Conservation (phyloP, 2,329 filamentous ascomycete genomes). For the Furcasterigmium sp. region DNA sequence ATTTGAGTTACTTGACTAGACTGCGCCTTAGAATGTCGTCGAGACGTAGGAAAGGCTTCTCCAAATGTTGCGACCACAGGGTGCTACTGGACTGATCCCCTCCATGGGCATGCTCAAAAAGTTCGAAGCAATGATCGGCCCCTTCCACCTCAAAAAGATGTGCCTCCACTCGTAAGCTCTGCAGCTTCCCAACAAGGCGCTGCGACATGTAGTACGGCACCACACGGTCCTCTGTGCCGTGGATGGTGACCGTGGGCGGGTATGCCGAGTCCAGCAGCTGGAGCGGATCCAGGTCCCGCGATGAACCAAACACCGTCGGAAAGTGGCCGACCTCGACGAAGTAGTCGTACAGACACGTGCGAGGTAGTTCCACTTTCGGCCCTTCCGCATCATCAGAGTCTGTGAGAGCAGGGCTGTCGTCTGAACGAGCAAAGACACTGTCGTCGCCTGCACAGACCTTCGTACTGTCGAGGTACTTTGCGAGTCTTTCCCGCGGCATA, state of each 20-base stretch:
- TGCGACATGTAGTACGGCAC: background rate
- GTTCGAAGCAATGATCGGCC: background rate
- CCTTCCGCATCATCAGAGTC: background rate
- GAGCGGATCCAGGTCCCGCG: background rate
- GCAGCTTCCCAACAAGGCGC: background rate
- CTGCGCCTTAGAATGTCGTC: no score
- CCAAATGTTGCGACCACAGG: no score
- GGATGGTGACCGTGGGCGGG: background rate
- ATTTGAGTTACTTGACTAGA: no score
- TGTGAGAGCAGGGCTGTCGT: background rate
- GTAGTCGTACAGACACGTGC: background rate
- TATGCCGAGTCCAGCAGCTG: background rate
- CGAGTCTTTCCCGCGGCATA: background rate
- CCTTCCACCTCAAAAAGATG: background rate
- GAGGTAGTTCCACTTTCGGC: background rate
- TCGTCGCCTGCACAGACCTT: background rate
- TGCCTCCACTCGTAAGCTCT: no score
- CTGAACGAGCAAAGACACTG: background rate
- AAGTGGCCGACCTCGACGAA: background rate
- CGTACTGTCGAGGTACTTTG: background rate
- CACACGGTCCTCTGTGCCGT: background rate
- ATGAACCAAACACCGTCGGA: background rate
- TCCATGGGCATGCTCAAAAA: background rate
- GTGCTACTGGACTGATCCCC: no score
- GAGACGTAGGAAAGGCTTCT: no score